Conservation (phyloP, 306 rosid genomes). For the Dryas octopetala region DNA sequence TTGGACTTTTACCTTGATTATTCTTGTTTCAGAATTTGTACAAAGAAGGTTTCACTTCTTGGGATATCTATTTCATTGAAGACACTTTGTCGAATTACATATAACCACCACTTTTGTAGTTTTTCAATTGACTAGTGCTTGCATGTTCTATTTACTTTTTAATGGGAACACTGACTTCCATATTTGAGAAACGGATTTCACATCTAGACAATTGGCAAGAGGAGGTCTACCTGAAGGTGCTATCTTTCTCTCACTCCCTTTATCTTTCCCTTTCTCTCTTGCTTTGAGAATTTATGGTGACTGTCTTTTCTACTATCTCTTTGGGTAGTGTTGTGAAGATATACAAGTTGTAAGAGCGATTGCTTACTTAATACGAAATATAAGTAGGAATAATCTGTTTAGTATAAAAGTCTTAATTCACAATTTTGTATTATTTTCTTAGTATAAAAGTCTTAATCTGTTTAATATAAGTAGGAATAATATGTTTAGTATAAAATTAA, state of each 20-base stretch:
- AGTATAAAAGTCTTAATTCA: no score
- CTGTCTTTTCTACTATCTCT: no score
- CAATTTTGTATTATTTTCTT: no score
- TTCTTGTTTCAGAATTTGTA: not conserved
- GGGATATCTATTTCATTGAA: not conserved
- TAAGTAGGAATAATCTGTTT: no score
- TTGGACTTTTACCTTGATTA: not conserved
- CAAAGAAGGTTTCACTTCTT: not conserved
- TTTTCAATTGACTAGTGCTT: constrained; percentile 3
- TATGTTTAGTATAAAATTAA: not conserved
- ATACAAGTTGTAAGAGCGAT: no score
- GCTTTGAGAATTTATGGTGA: not conserved
- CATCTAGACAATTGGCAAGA: constrained; percentile 71
- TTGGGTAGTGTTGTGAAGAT: no score
- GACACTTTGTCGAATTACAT: not conserved
- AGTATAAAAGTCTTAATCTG: no score
- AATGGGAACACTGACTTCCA: constrained; percentile 65
- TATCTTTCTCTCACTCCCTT: not conserved
- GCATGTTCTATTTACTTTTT: constrained; percentile 25
- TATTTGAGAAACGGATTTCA: constrained; percentile 56
- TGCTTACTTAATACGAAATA: no score
- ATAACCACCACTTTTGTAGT: not conserved
- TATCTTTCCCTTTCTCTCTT: not conserved
- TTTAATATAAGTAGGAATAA: not conserved
- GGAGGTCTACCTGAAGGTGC: constrained; percentile 71